Evolutionary conservation across 176 grass and related monocot genomes (phyloP), one percentile per base, ranked within the genome.

Genomic region (Leersia perrieri): DNA sequence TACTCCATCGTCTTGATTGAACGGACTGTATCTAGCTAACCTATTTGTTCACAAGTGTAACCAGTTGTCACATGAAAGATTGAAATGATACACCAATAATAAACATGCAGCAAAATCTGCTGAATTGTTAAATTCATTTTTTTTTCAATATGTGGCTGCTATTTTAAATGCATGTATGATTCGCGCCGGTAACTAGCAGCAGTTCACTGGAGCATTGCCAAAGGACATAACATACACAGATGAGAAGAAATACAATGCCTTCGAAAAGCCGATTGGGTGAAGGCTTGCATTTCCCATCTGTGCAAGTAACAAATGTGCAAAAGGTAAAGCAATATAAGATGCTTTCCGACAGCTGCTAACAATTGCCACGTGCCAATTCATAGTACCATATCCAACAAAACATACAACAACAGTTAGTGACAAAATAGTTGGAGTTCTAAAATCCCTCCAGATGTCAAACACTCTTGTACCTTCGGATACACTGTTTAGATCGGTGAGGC

Each of bases 1-100:
- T 98, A 33, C 90, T 98, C 60, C 88, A 42, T 45, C 90, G 92
- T 38, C 90, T 98, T 30, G 88, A 94, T 88, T 91, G 80, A 85
- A 42, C 63, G 18, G 3, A 55, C 16, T 66, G 9, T 72, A 44
- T 57, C 34, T 7, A 72, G 16, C 72, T 85, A 72, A 85, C 72
- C 1, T 45, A 81, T 89, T 25, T 72, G 77, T 74, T 76, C 33
- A 76, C 6, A 66, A 26, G 3, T 70, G 39, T 63, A 41, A 45
- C 29, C 31, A 27, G 40, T 0, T 61, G 35, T 41, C 29, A 30
- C 34, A 62, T 25, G 16, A 39, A 75, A 10, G 76, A 35, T 63
- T 25, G 23, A 32, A 75, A 10, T 72, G 49, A 84, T 68, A 75
- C 20, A 0, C 0, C 55, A 80, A 75, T 68, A 80, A 69, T 27